Percentiles rank a stretch among this genome's conserved stretches.
These are phyloP conservation scores for Endoconidiophora laricicola DNA, from an alignment of 2,329 filamentous ascomycete species.

Conservation along the genomic window DNA sequence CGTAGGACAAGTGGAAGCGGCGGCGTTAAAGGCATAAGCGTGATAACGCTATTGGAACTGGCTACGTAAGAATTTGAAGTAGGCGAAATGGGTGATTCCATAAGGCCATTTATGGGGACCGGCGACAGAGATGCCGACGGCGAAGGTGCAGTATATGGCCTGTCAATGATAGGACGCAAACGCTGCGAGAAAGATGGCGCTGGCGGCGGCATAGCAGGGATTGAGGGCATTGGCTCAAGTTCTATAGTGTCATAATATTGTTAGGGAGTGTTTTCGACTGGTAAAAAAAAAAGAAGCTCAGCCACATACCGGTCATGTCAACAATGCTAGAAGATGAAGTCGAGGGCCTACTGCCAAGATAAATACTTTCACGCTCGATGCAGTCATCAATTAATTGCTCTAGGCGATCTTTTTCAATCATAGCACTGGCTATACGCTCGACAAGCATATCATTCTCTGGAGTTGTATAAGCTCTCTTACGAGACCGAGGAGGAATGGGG, in stretches of 20 bases:
- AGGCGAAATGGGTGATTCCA: neutral
- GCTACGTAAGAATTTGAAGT: neutral
- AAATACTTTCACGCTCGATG: conserved; percentile 43
- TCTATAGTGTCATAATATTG: conserved; percentile 19
- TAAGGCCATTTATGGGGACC: neutral
- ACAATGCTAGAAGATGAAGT: conserved; percentile 28
- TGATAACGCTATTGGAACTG: conserved; percentile 7
- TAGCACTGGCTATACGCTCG: conserved; percentile 37
- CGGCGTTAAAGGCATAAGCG: conserved; percentile 28
- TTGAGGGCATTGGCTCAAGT: conserved; percentile 35
- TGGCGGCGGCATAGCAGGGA: conserved; percentile 39
- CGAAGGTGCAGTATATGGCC: conserved; percentile 19
- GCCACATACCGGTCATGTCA: conserved; percentile 16
- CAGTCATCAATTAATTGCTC: conserved; percentile 43
- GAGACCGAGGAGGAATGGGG: conserved; percentile 28
- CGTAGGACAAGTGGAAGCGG: conserved; percentile 41
- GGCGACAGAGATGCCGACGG: neutral
- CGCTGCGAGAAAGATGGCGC: conserved; percentile 42
- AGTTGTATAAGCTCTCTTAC: conserved; percentile 28
- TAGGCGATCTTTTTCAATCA: conserved; percentile 41
- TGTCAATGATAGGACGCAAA: conserved; percentile 27
- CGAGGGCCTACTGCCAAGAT: conserved; percentile 34
- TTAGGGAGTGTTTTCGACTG: neutral
- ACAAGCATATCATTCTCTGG: conserved; percentile 34
- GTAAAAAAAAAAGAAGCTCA: neutral